A percentile compares a stretch with the other conserved stretches of the same genome.
Evolutionary conservation across 495 filamentous ascomycete species (phyloP).

Genomic region (Hypomontagnella submonticulosa): DNA sequence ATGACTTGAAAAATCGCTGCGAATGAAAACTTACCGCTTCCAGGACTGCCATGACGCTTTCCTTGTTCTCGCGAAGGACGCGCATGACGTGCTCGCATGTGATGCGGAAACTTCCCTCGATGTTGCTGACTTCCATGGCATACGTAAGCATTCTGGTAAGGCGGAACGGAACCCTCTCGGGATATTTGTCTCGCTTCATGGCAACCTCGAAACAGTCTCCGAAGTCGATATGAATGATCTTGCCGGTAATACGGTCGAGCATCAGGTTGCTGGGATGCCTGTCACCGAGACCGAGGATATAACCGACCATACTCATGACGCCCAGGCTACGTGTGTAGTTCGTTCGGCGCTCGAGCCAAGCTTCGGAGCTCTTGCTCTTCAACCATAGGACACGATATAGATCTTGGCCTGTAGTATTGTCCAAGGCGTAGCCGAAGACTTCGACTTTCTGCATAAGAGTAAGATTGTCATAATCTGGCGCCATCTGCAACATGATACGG

Average conservation of each 20-base stretch:
- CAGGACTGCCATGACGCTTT: slow-evolving; percentile 96
- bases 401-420: slow-evolving; percentile 99
- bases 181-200: slow-evolving; percentile 99
- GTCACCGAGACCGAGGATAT: slow-evolving; percentile 96
- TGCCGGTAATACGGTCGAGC: slow-evolving; percentile 93
- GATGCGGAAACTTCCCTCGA: slow-evolving; percentile 96
- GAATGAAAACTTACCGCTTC: slow-evolving; percentile 80
- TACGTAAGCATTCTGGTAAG: slow-evolving; percentile 98
- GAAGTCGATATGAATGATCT: slow-evolving; percentile 98
- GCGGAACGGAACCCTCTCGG: slow-evolving; percentile 96
- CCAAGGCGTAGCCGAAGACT: slow-evolving; percentile 97
- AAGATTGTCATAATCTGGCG: slow-evolving; percentile 96
- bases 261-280: slow-evolving; percentile 97
- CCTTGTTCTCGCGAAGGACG: slow-evolving; percentile 94
- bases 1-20: slow-evolving; percentile 3
- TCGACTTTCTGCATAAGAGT: slow-evolving; percentile 99
- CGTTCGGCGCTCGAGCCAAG: slow-evolving; percentile 95
- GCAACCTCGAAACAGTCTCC: slow-evolving; percentile 99
- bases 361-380: slow-evolving; percentile 97
- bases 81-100: slow-evolving; percentile 99
- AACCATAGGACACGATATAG: slow-evolving; percentile 97
- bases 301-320: slow-evolving; percentile 99
- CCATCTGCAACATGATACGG: slow-evolving; percentile 99
- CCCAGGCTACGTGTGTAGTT: slow-evolving; percentile 97
- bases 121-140: slow-evolving; percentile 99